Conservation (phyloP, 257 asterid genomes). For the Schizonepeta tenuifolia region DNA sequence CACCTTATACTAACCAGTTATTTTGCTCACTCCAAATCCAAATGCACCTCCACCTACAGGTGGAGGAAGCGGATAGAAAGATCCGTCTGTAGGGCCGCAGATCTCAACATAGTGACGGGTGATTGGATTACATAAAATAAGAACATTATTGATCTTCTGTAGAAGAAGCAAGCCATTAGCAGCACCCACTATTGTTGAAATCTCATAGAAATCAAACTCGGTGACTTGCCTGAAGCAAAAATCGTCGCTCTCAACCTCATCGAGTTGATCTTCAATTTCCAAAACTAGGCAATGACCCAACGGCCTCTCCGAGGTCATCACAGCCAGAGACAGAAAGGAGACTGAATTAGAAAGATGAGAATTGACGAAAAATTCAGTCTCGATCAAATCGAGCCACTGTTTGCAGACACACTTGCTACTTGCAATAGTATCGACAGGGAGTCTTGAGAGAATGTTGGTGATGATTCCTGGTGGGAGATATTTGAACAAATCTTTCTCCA, state of each 20-base stretch:
- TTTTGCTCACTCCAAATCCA: background rate
- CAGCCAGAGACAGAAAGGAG: background rate
- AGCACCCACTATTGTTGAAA: background rate
- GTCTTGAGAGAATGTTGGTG: conserved; percentile 39
- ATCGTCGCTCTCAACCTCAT: background rate
- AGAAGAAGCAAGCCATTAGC: conserved; percentile 36
- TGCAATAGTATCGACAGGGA: conserved; percentile 20
- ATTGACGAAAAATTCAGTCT: background rate
- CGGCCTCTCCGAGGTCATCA: background rate
- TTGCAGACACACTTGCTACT: conserved; percentile 45
- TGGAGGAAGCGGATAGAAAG: too few species aligned
- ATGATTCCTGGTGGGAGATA: conserved; percentile 23
- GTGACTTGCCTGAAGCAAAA: background rate
- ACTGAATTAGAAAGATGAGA: background rate
- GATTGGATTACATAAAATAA: conserved; percentile 42
- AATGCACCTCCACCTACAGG: too few species aligned
- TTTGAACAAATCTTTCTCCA: background rate
- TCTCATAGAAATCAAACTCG: background rate
- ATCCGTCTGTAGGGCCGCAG: background rate
- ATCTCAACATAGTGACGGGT: conserved; percentile 38
- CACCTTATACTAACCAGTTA: background rate
- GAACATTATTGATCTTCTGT: too few species aligned
- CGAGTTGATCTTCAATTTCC: background rate
- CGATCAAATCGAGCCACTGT: background rate
- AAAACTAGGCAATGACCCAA: background rate